Evolutionary conservation across 2,329 filamentous ascomycete genomes (phyloP).

Genomic region (Cladophialophora carrionii): DNA sequence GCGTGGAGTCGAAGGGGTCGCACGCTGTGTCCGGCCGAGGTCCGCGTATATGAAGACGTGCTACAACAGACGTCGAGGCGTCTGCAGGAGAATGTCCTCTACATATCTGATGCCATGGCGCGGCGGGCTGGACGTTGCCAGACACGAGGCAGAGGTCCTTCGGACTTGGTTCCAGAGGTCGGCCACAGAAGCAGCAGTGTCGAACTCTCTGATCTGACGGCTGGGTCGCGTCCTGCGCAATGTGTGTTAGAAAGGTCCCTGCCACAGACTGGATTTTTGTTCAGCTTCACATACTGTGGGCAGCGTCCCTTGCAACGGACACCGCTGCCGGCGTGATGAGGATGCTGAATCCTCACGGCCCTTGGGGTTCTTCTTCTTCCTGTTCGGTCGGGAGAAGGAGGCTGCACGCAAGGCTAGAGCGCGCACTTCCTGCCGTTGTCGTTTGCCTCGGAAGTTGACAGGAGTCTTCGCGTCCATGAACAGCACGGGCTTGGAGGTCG

Average conservation of each 20-base stretch:
- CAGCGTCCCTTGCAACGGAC: background rate
- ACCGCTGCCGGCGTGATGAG: background rate
- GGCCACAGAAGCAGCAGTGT: slow-evolving; percentile 5
- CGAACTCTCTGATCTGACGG: background rate
- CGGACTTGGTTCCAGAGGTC: background rate
- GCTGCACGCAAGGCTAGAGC: slow-evolving; percentile 13
- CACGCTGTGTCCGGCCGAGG: background rate
- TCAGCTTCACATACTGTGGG: background rate
- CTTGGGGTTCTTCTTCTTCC: slow-evolving; percentile 8
- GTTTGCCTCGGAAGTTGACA: slow-evolving; percentile 9
- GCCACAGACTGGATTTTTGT: background rate
- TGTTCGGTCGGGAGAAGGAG: slow-evolving; percentile 13
- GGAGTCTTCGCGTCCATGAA: slow-evolving; percentile 16
- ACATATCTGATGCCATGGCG: slow-evolving; percentile 4
- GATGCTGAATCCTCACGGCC: background rate
- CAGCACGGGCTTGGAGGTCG: slow-evolving; percentile 6
- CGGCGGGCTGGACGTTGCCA: background rate
- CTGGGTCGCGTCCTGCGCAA: background rate
- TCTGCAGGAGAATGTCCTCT: background rate
- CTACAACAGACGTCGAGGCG: background rate
- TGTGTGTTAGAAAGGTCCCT: background rate
- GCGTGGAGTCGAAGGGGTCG: slow-evolving; percentile 13
- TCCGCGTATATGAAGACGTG: background rate
- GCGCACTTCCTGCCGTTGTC: slow-evolving; percentile 12
- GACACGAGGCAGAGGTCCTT: background rate